These are phyloP conservation scores for Sphaerulina vaccinii DNA, from an alignment of 2,329 filamentous ascomycete genomes.

Conservation along the genomic window DNA sequence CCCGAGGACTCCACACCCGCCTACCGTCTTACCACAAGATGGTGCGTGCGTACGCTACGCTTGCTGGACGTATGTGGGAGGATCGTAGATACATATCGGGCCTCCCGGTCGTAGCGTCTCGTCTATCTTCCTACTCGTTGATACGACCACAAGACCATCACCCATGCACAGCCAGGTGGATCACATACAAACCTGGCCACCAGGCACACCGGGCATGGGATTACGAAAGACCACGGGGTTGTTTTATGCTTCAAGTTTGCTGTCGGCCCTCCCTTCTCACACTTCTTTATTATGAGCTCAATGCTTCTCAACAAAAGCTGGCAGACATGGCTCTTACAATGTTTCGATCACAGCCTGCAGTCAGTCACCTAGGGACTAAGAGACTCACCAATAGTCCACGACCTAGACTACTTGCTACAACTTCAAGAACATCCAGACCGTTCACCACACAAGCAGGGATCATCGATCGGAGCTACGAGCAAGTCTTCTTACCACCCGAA, in stretches of 20 bases:
- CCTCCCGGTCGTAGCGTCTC: background rate
- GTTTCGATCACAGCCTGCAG: background rate
- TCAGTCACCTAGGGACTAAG: background rate
- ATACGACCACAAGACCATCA: background rate
- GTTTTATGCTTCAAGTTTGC: background rate
- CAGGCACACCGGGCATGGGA: background rate
- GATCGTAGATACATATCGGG: slow-evolving; percentile 1
- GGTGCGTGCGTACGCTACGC: background rate
- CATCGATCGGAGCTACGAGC: slow-evolving; percentile 10
- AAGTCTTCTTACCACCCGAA: slow-evolving; percentile 10
- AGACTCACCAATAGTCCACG: background rate
- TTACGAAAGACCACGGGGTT: background rate
- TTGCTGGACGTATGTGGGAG: background rate
- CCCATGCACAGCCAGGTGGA: slow-evolving; percentile 2
- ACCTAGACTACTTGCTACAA: background rate
- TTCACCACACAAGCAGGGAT: slow-evolving; percentile 13
- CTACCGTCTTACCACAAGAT: too few species aligned
- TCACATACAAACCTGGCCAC: background rate
- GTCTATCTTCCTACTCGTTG: background rate
- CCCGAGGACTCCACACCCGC: background rate
- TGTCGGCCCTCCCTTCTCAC: background rate
- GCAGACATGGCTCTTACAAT: background rate
- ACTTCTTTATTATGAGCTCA: background rate
- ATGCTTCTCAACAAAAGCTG: background rate
- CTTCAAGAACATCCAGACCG: background rate